Percentiles rank a stretch among this genome's conserved stretches.
phyloP scores from a whole-genome alignment of 495 filamentous ascomycete genomes.

The Hypoxylon fuscum region DNA sequence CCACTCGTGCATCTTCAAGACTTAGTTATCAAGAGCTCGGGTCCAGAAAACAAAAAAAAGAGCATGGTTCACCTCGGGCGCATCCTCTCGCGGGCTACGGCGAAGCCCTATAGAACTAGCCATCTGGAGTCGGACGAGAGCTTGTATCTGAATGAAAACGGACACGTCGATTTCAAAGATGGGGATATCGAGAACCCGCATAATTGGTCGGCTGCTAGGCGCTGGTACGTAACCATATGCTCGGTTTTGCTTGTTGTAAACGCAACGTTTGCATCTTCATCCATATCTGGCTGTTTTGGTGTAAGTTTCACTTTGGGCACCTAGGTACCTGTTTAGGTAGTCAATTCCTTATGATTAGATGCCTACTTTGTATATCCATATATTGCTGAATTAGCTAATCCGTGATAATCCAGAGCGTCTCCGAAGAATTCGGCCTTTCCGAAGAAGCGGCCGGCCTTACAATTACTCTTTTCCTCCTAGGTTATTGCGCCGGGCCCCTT shows the following conservation, averaged over 20 bases:
- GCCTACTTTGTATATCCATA: not conserved
- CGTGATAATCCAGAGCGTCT: constrained; percentile 41
- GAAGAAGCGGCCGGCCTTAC: constrained; percentile 57
- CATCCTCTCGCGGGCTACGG: constrained; percentile 46
- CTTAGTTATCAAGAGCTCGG: not conserved
- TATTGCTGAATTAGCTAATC: not conserved
- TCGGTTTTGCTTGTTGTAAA: constrained; percentile 60
- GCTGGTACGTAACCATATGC: constrained; percentile 56
- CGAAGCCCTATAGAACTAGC: constrained; percentile 50
- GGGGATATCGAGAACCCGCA: constrained; percentile 61
- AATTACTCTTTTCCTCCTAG: constrained; percentile 62
- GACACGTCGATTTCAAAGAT: constrained; percentile 55
- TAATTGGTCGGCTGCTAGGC: constrained; percentile 57
- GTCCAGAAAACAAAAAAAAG: constrained; percentile 1
- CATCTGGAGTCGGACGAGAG: constrained; percentile 34
- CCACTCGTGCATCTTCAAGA: not conserved
- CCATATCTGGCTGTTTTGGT: constrained; percentile 57
- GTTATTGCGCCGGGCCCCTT: constrained; percentile 61
- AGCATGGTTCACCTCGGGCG: constrained; percentile 39
- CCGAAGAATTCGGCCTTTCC: constrained; percentile 53
- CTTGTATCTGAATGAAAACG: constrained; percentile 53
- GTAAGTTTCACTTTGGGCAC: constrained; percentile 28
- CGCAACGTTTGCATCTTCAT: constrained; percentile 63
- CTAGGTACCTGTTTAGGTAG: too few species aligned
- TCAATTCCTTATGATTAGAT: too few species aligned